Conservation (phyloP, 257 asterid species). For the Hygrophila difformis region DNA sequence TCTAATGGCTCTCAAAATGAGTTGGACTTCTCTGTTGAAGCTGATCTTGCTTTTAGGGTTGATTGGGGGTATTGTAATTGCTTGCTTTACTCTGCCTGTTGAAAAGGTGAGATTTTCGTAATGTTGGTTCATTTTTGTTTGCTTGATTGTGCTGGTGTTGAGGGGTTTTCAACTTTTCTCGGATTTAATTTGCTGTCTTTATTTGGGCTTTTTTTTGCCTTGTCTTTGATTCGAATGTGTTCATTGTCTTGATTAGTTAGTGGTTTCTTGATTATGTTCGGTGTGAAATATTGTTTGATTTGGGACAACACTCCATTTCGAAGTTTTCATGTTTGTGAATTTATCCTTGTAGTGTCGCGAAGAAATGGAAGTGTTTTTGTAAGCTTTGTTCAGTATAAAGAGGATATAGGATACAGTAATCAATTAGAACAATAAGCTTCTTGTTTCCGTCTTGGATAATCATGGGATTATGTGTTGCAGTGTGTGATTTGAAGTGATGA, state of each 20-base stretch:
- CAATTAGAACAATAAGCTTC: not conserved
- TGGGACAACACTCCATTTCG: not conserved
- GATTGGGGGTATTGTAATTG: slow-evolving; percentile 50
- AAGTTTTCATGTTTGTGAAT: not conserved
- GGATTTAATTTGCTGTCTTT: slow-evolving; percentile 1
- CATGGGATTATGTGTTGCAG: not conserved
- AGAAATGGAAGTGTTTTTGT: not conserved
- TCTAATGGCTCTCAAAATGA: slow-evolving; percentile 54
- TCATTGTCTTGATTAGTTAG: too few species aligned
- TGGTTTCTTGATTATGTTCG: not conserved
- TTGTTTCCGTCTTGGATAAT: not conserved
- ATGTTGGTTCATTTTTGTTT: not conserved
- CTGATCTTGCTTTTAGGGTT: slow-evolving; percentile 45
- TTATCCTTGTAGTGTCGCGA: not conserved
- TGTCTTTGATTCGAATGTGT: not conserved
- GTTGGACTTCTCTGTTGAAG: slow-evolving; percentile 57
- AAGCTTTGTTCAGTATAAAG: not conserved
- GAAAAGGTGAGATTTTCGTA: slow-evolving; percentile 48
- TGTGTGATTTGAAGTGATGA: not conserved
- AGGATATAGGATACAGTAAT: not conserved
- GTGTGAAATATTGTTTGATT: not conserved
- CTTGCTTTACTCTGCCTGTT: slow-evolving; percentile 85
- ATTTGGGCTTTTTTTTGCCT: not conserved
- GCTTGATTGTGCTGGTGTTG: slow-evolving; percentile 4
- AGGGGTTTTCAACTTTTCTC: slow-evolving; percentile 9